A percentile compares a stretch with the other conserved stretches of the same genome.
These are phyloP conservation scores for Drechslerella stenobrocha DNA, from an alignment of 2,329 filamentous ascomycete species.

Conservation along the genomic window DNA sequence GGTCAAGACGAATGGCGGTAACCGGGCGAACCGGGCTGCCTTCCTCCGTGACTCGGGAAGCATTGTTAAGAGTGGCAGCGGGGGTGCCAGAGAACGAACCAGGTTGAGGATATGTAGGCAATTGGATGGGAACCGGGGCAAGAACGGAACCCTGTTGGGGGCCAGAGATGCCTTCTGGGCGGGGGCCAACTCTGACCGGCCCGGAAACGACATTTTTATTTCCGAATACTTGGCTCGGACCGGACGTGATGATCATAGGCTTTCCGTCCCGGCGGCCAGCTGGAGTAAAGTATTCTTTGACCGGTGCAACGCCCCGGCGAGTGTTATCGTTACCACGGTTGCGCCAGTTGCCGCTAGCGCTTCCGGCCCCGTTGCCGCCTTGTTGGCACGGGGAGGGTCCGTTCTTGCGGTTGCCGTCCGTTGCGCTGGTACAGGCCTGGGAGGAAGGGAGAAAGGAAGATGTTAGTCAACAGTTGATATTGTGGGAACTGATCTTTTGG, in stretches of 20 bases:
- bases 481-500: neutral
- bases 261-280: slow-evolving; percentile 17
- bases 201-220: slow-evolving; percentile 58
- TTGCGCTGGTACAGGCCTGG: slow-evolving; percentile 15
- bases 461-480: neutral
- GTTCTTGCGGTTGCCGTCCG: neutral
- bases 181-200: too few species aligned
- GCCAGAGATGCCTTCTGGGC: too few species aligned
- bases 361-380: slow-evolving; percentile 50
- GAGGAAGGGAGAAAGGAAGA: neutral
- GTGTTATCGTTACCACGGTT: neutral
- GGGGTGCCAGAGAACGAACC: too few species aligned
- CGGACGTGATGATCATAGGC: slow-evolving; percentile 20
- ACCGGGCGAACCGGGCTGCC: slow-evolving; percentile 10
- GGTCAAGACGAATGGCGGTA: neutral
- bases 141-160: too few species aligned
- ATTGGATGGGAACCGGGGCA: too few species aligned
- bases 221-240: slow-evolving; percentile 54
- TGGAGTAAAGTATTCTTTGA: too few species aligned
- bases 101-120: too few species aligned
- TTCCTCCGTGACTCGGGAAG: slow-evolving; percentile 2
- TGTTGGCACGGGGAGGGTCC: too few species aligned
- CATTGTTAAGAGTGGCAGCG: neutral
- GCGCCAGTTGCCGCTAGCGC: slow-evolving; percentile 12
- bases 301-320: too few species aligned